Base-by-base conservation (phyloP, 2,329 filamentous ascomycete genomes). In the Trichoderma koningiopsis region DNA sequence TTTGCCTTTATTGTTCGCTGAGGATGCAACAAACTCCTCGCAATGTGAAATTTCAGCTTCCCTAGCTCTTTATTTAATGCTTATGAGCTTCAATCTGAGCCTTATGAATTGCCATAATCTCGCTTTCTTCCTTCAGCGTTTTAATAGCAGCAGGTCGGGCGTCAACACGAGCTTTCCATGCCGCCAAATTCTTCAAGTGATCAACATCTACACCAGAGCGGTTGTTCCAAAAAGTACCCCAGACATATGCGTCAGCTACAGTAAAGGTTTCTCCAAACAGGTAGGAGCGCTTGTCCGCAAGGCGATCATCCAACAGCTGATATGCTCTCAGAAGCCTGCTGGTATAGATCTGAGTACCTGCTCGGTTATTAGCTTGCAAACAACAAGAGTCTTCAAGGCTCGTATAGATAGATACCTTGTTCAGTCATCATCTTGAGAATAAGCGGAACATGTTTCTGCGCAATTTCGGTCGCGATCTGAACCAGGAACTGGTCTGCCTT, bases 371-470 rank as follows among this genome's bases (percentile, higher is more conserved):
- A 43, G 40, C 16, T n/a, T 43, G 40, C 40, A 4, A 43, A 43
- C 40, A 43, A 43, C 16, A 43, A n/a, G 16, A 19, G 14, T 19
- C n/a, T n/a, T 40, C 3, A n/a, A 19, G 16, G 40, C 6, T n/a
- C 6, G 7, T 19, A n/a, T 43, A n/a, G 13, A 57, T 7, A 14
- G n/a, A n/a, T n/a, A n/a, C 62, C 62, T 22, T 65, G 35, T 10
- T 27, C 35, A 16, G 62, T 65, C 62, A 65, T 65, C 24, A 65
- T 35, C 35, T 65, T 65, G 62, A 53, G 62, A 53, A 65, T 65
- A 24, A 65, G 37, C 19, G 62, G 62, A 0, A 65, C 57, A 37
- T 65, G 62, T n/a, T 65, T 65, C 27, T 65, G 62, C 14, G 62
- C 62, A 47, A 65, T 47, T 13, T 65, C 62, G 13, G 62, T 65